Evolutionary conservation across 148 eudicot genomes (phyloP), one percentile per base, ranked within the genome.

Genomic region (Spergularia marina): DNA sequence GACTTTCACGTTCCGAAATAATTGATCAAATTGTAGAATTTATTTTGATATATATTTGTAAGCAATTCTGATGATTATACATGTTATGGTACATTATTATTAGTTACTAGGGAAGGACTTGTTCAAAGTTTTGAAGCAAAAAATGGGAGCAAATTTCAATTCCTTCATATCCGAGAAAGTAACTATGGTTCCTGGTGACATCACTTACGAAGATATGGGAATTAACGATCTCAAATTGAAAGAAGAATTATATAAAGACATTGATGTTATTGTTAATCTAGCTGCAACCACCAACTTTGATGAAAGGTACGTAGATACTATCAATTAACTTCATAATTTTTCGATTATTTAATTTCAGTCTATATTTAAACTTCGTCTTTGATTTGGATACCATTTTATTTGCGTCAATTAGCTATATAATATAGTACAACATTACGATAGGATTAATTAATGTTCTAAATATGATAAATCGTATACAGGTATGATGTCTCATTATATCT

Each of bases 221-320:
- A 90, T 93, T 62, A 76, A 82, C 62, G 82, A 90, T 12, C 10
- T 63, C n/a, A 39, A 81, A 12, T 67, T 87, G 41, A 79, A 74
- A 74, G 74, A 86, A 18, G 84, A 84, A 40, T 51, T 92, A 76
- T 77, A 54, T 66, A 79, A 21, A 25, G 78, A 85, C 4, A 67
- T 92, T n/a, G 86, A 92, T 75, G 78, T 90, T 18, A 85, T 92
- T 40, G 81, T 92, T 70, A 85, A 87, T 69, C 58, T 87, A 55
- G 92, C 97, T 65, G 97, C 97, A 53, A 87, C 85, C 10, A 88
- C 90, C 75, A 89, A 89, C 53, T 91, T 89, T 69, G 90, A 86
- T 70, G 94, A 88, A 58, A 85, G 94, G 94, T 88, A 79, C 49
- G 5, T 59, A 51, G 36, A 30, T 30, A 2, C 4, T 30, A 30